Evolutionary conservation across 73 alveolate species (phyloP).

Genomic region (Stentor roeselii): DNA sequence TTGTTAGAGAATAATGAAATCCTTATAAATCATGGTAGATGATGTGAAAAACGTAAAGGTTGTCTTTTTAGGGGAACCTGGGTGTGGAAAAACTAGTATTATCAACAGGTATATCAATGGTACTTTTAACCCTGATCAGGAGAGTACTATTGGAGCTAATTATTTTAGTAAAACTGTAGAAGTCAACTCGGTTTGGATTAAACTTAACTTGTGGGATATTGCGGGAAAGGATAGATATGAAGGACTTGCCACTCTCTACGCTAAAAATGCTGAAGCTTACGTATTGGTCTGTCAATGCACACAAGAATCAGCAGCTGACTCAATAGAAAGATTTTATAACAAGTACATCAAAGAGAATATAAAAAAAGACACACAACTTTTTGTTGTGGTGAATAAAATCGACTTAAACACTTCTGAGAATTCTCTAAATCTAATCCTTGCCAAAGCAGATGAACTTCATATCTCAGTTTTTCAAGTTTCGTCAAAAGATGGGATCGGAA

Average conservation of each 20-base stretch:
- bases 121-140: constrained; percentile 2
- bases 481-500: background rate
- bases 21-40: too few relatives aligned
- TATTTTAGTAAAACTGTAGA: background rate
- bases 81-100: background rate
- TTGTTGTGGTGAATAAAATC: background rate
- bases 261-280: background rate
- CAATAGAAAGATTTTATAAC: too few relatives aligned
- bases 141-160: background rate
- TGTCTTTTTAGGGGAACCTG: background rate
- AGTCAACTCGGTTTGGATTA: background rate
- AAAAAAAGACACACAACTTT: background rate
- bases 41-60: background rate
- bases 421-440: background rate
- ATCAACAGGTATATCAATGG: background rate
- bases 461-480: background rate
- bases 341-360: too few relatives aligned
- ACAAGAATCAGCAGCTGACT: background rate
- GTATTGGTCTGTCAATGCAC: background rate
- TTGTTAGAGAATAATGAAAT: too few relatives aligned
- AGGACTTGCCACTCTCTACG: background rate
- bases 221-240: background rate
- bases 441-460: background rate
- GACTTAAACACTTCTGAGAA: background rate
- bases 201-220: background rate